Conservation (phyloP, 1,139 yeast genomes). For the Geotrichum citri-aurantii region DNA sequence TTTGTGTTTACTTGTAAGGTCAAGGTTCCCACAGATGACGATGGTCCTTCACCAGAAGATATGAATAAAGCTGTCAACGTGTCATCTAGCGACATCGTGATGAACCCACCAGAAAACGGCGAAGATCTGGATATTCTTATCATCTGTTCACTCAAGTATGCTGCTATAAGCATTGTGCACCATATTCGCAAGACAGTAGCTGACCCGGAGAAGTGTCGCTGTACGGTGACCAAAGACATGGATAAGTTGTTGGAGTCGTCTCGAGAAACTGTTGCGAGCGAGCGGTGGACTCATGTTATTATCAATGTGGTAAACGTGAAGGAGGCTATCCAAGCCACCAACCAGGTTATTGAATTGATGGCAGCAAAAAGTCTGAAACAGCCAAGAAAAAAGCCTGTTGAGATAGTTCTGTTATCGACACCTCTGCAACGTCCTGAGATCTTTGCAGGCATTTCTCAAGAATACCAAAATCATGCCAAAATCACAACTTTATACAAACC, state of each 20-base stretch:
- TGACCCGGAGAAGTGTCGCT: constrained; percentile 25
- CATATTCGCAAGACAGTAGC: constrained; percentile 32
- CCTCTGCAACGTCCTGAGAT: constrained; percentile 32
- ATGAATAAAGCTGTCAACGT: constrained; percentile 20
- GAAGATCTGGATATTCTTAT: constrained; percentile 27
- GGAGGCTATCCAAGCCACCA: constrained; percentile 22
- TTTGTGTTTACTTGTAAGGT: constrained; percentile 41
- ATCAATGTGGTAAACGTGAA: constrained; percentile 28
- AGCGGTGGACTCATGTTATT: constrained; percentile 32
- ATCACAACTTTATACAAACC: constrained; percentile 30
- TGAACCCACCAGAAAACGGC: constrained; percentile 5
- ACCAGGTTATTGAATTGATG: constrained; percentile 7
- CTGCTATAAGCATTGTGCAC: constrained; percentile 32
- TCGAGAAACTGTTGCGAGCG: background rate
- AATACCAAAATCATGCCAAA: constrained; percentile 16
- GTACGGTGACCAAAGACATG: constrained; percentile 21
- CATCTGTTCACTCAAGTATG: constrained; percentile 31
- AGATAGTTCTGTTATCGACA: constrained; percentile 30
- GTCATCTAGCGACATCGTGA: constrained; percentile 7
- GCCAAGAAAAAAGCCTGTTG: constrained; percentile 17
- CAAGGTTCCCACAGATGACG: constrained; percentile 29
- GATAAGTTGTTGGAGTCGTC: constrained; percentile 10
- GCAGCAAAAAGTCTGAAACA: background rate
- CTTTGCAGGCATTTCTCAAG: constrained; percentile 18
- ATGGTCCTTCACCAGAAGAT: constrained; percentile 27